Conservation (phyloP, 352 stramenopile genomes). For the Blastocystis sp. region DNA sequence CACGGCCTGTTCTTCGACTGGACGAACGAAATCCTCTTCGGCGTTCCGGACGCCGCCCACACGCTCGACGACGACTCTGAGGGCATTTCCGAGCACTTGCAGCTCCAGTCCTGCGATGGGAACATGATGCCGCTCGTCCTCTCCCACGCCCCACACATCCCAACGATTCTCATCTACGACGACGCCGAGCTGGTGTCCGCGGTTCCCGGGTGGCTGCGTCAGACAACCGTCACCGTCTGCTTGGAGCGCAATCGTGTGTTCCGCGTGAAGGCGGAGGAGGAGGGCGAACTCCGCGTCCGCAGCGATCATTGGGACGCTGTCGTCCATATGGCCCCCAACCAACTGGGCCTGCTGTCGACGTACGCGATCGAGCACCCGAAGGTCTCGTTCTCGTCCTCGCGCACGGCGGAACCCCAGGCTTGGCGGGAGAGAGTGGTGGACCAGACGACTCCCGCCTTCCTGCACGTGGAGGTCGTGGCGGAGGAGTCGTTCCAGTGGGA, state of each 20-base stretch:
- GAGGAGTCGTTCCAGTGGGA: neutral
- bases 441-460: neutral
- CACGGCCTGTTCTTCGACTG: conserved; percentile 49
- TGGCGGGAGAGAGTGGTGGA: neutral
- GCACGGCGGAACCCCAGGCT: neutral
- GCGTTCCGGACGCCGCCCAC: neutral
- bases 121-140: neutral
- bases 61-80: neutral
- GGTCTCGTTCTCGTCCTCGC: neutral
- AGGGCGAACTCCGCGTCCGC: neutral
- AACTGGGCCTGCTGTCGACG: neutral
- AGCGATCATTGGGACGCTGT: neutral
- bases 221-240: neutral
- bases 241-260: neutral
- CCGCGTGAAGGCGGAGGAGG: neutral
- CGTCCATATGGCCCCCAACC: neutral
- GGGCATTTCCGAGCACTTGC: neutral
- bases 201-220: neutral
- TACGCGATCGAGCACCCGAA: neutral
- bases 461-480: neutral
- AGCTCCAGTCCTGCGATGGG: neutral
- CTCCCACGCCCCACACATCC: neutral
- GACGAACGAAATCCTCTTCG: conserved; percentile 31
- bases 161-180: neutral
- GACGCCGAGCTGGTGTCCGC: neutral